These are phyloP conservation scores for Turnera subulata DNA, from an alignment of 345 rosid genomes.

Conservation along the genomic window DNA sequence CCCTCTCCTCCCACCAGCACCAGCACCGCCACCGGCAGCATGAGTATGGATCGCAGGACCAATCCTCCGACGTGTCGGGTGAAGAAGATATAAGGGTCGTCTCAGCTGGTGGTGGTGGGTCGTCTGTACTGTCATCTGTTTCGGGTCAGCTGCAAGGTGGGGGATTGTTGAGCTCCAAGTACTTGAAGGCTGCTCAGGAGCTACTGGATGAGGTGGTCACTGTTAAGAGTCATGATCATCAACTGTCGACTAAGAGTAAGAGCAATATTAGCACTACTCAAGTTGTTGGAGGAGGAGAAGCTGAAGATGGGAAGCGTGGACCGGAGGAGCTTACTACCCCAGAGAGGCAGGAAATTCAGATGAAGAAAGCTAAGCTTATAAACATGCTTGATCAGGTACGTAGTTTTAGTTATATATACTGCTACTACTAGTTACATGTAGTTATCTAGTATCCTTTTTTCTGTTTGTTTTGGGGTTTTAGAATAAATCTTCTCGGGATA, in stretches of 20 bases:
- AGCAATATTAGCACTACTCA: slow-evolving; percentile 27
- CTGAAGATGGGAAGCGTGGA: slow-evolving; percentile 36
- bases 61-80: slow-evolving; percentile 28
- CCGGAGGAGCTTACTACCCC: slow-evolving; percentile 59
- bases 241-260: slow-evolving; percentile 34
- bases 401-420: neutral
- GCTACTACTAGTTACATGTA: too few species aligned
- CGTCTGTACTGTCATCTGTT: slow-evolving; percentile 69
- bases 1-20: slow-evolving; percentile 75
- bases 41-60: slow-evolving; percentile 47
- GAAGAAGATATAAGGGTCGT: slow-evolving; percentile 51
- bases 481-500: too few species aligned
- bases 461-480: slow-evolving; percentile 8
- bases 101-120: slow-evolving; percentile 67
- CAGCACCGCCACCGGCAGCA: slow-evolving; percentile 6
- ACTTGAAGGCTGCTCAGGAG: slow-evolving; percentile 91
- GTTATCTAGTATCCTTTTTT: too few species aligned
- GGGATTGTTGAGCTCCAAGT: slow-evolving; percentile 76
- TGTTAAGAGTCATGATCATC: slow-evolving; percentile 49
- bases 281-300: slow-evolving; percentile 54
- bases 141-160: slow-evolving; percentile 58
- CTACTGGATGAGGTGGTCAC: slow-evolving; percentile 90
- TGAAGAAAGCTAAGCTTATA: slow-evolving; percentile 89
- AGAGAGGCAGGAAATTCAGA: slow-evolving; percentile 97
- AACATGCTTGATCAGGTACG: slow-evolving; percentile 91